Conservation (phyloP, 371 early-diverging fungal genomes). For the Mucor racemosus region DNA sequence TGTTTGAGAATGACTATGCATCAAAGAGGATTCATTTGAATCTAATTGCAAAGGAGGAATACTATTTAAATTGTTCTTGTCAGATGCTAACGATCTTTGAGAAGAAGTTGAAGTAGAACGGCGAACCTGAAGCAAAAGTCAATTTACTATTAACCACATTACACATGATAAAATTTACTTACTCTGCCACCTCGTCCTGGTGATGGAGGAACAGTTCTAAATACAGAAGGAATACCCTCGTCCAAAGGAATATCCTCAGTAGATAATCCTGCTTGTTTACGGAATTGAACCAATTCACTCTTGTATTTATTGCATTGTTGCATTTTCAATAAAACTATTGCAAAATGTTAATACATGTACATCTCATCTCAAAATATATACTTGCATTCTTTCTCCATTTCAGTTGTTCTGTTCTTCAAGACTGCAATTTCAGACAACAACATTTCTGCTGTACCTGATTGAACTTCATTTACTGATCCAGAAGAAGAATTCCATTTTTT, state of each 20-base stretch:
- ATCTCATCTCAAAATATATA: background rate
- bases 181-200: slow-evolving; percentile 49
- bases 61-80: slow-evolving; percentile 36
- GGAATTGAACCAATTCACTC: slow-evolving; percentile 70
- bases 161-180: slow-evolving; percentile 16
- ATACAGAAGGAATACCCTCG: slow-evolving; percentile 55
- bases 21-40: background rate
- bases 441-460: slow-evolving; percentile 66
- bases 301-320: slow-evolving; percentile 73
- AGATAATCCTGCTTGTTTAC: slow-evolving; percentile 64
- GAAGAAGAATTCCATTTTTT: slow-evolving; percentile 63
- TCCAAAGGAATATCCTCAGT: slow-evolving; percentile 62
- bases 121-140: slow-evolving; percentile 25
- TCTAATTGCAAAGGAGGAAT: slow-evolving; percentile 43
- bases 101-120: slow-evolving; percentile 56
- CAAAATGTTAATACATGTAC: background rate
- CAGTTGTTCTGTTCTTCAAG: slow-evolving; percentile 65
- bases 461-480: slow-evolving; percentile 14
- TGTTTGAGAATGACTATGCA: background rate
- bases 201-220: slow-evolving; percentile 53
- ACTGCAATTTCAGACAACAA: slow-evolving; percentile 72
- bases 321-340: slow-evolving; percentile 62
- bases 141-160: no score
- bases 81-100: slow-evolving; percentile 50
- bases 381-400: slow-evolving; percentile 79